Evolutionary conservation across 495 filamentous ascomycete genomes (phyloP).

Genomic region (Tetracladium setigerum): DNA sequence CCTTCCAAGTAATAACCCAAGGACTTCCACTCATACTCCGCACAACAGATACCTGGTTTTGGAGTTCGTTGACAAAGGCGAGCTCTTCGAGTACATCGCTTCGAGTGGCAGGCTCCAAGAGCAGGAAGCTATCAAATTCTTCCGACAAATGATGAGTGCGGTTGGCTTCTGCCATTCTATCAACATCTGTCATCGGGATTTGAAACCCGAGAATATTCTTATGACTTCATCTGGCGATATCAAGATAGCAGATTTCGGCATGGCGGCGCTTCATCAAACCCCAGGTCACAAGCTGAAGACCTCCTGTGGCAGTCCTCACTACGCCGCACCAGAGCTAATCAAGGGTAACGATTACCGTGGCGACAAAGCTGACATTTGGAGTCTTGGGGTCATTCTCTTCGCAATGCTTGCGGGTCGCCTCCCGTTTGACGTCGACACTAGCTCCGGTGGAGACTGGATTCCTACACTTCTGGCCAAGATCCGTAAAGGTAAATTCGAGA

Average conservation of each 20-base stretch:
- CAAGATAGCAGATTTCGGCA: slow-evolving; percentile 95
- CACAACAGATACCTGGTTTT: slow-evolving; percentile 78
- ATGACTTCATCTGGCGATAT: slow-evolving; percentile 62
- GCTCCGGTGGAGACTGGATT: slow-evolving; percentile 29
- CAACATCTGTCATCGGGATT: slow-evolving; percentile 89
- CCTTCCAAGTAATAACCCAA: neutral
- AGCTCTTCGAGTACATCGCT: slow-evolving; percentile 78
- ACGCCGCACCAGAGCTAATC: slow-evolving; percentile 88
- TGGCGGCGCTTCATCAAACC: slow-evolving; percentile 86
- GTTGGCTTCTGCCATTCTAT: slow-evolving; percentile 88
- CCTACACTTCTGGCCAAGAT: slow-evolving; percentile 56
- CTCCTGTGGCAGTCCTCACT: slow-evolving; percentile 93
- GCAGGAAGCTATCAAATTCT: slow-evolving; percentile 72
- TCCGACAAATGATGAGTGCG: slow-evolving; percentile 89
- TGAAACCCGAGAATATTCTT: slow-evolving; percentile 97
- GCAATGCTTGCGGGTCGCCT: slow-evolving; percentile 71
- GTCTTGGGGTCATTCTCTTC: slow-evolving; percentile 84
- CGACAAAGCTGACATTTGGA: slow-evolving; percentile 85
- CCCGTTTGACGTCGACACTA: slow-evolving; percentile 66
- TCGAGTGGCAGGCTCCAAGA: slow-evolving; percentile 61
- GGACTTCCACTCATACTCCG: slow-evolving; percentile 17
- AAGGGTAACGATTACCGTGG: slow-evolving; percentile 66
- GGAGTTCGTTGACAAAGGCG: slow-evolving; percentile 88
- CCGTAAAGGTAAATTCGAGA: slow-evolving; percentile 59
- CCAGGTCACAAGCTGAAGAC: slow-evolving; percentile 66